Evolutionary conservation across 2,329 filamentous ascomycete genomes (phyloP).

Genomic region (Penicillium sp.): DNA sequence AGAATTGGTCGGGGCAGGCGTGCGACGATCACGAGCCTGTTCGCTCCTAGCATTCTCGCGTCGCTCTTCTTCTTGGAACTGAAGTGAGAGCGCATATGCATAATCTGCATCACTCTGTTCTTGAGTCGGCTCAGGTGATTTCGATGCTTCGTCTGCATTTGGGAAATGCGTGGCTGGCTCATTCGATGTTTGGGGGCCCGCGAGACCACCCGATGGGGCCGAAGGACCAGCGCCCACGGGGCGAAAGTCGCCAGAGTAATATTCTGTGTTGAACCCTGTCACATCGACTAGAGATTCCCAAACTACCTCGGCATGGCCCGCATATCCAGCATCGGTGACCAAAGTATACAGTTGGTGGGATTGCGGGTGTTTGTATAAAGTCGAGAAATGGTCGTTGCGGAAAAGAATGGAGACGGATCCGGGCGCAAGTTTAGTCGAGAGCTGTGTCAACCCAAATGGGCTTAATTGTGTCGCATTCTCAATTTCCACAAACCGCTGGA

Average conservation of each 20-base stretch:
- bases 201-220: slow-evolving; percentile 29
- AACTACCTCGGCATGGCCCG: slow-evolving; percentile 81
- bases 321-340: slow-evolving; percentile 90
- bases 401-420: slow-evolving; percentile 89
- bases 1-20: slow-evolving; percentile 21
- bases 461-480: slow-evolving; percentile 85
- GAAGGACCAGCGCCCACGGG: slow-evolving; percentile 63
- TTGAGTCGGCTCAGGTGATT: slow-evolving; percentile 44
- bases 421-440: slow-evolving; percentile 66
- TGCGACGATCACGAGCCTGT: slow-evolving; percentile 21
- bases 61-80: slow-evolving; percentile 90
- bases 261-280: slow-evolving; percentile 75
- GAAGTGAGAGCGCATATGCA: slow-evolving; percentile 83
- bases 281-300: slow-evolving; percentile 94
- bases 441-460: slow-evolving; percentile 70
- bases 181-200: slow-evolving; percentile 28
- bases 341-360: slow-evolving; percentile 74
- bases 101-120: slow-evolving; percentile 70
- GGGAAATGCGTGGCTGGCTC: slow-evolving; percentile 12
- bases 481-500: slow-evolving; percentile 73
- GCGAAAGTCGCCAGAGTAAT: slow-evolving; percentile 86
- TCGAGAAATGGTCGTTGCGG: slow-evolving; percentile 95
- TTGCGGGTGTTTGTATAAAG: slow-evolving; percentile 81
- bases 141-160: slow-evolving; percentile 12
- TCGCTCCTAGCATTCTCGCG: slow-evolving; percentile 53